phyloP scores from a whole-genome alignment of 768 basidiomycete species.

The Terana coerulea region DNA sequence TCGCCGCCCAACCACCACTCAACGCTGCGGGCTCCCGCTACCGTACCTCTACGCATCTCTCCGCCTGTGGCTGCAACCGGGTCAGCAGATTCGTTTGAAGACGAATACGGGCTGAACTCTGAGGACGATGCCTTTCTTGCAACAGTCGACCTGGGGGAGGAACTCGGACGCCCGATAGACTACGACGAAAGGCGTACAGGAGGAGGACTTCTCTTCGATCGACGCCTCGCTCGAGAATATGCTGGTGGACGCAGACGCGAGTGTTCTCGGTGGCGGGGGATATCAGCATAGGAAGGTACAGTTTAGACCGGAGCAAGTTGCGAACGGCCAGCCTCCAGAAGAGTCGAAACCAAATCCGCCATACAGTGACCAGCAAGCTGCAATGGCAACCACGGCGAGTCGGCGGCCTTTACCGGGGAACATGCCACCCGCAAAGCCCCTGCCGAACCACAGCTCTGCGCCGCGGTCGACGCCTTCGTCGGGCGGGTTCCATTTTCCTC shows the following conservation, averaged over 20 bases:
- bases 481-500: slow-evolving; percentile 16
- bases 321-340: no score
- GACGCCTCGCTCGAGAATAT: background rate
- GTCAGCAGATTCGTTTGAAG: slow-evolving; percentile 24
- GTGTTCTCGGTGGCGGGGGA: slow-evolving; percentile 1
- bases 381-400: no score
- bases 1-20: slow-evolving; percentile 6
- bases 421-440: no score
- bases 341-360: no score
- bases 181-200: slow-evolving; percentile 36
- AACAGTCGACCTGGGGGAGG: slow-evolving; percentile 43
- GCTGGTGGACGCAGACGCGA: background rate
- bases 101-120: slow-evolving; percentile 48
- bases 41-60: background rate
- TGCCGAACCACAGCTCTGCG: no score
- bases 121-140: slow-evolving; percentile 70
- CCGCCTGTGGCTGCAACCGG: slow-evolving; percentile 17
- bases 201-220: no score
- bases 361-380: no score
- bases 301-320: no score
- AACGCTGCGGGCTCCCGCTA: slow-evolving; percentile 7
- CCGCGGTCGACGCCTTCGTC: slow-evolving; percentile 1
- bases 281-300: no score
- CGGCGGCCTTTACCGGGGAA: no score
- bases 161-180: slow-evolving; percentile 35